phyloP scores from a whole-genome alignment of 805 yeast species.

The Metschnikowia colocasiae region DNA sequence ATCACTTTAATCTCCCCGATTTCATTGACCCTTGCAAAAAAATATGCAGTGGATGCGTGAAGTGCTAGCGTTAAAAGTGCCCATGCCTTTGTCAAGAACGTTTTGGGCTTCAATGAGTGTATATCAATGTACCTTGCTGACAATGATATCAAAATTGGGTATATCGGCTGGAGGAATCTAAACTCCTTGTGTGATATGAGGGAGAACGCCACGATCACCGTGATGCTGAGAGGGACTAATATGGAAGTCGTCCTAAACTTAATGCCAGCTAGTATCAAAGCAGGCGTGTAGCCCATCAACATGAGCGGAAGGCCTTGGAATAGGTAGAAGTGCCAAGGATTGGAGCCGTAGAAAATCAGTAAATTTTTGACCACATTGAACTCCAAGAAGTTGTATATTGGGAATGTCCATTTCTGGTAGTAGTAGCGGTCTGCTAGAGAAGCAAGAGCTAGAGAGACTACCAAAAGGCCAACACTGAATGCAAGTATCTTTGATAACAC shows the following conservation, averaged over 20 bases:
- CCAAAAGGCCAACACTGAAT: constrained; percentile 1
- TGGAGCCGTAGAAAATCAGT: constrained; percentile 78
- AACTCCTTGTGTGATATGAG: constrained; percentile 81
- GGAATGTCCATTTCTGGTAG: constrained; percentile 56
- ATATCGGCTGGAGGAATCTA: constrained; percentile 80
- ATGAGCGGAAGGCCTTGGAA: constrained; percentile 80
- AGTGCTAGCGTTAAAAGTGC: constrained; percentile 17
- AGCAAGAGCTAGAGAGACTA: background rate
- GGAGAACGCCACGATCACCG: constrained; percentile 58
- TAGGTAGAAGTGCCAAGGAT: constrained; percentile 82
- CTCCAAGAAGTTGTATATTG: constrained; percentile 64
- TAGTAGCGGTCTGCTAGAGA: constrained; percentile 49
- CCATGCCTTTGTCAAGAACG: background rate
- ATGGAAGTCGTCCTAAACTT: constrained; percentile 13
- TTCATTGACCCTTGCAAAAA: constrained; percentile 72
- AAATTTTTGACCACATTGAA: constrained; percentile 74
- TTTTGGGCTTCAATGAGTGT: background rate
- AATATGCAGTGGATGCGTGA: constrained; percentile 43
- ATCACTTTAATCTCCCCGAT: constrained; percentile 77
- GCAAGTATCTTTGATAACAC: constrained; percentile 31
- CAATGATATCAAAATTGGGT: constrained; percentile 63
- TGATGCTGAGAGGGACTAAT: constrained; percentile 25
- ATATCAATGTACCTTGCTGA: constrained; percentile 31
- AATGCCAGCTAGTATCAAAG: constrained; percentile 34
- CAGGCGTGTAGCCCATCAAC: constrained; percentile 62